Evolutionary conservation across 116 monocot species (phyloP).

Genomic region (Papilionanthe hybrid): DNA sequence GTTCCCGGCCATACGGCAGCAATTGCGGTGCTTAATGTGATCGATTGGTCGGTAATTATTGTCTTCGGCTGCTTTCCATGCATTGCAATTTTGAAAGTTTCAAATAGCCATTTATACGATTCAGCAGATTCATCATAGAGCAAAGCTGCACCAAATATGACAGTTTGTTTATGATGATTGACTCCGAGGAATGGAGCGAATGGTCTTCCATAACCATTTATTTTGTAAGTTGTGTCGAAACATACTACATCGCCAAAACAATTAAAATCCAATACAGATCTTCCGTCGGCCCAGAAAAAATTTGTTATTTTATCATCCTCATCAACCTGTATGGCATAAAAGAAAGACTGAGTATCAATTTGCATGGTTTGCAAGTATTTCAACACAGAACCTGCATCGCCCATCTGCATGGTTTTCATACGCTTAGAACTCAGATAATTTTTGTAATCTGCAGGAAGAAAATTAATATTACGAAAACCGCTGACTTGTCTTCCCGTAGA

Average conservation of each 20-base stretch:
- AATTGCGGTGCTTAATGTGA: constrained; percentile 28
- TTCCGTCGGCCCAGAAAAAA: constrained; percentile 53
- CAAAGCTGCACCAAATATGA: constrained; percentile 46
- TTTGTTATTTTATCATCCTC: constrained; percentile 59
- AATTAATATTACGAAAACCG: constrained; percentile 24
- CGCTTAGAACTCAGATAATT: constrained; percentile 41
- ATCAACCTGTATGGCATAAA: constrained; percentile 52
- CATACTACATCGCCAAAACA: constrained; percentile 57
- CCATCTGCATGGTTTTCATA: constrained; percentile 52
- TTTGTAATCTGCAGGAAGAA: constrained; percentile 44
- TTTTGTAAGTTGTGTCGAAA: constrained; percentile 45
- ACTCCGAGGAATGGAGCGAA: constrained; percentile 46
- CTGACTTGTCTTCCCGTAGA: constrained; percentile 18
- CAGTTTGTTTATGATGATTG: constrained; percentile 57
- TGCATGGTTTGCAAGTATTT: constrained; percentile 58
- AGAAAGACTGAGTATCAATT: constrained; percentile 38
- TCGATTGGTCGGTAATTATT: constrained; percentile 31
- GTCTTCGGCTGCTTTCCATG: constrained; percentile 51
- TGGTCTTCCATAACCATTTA: constrained; percentile 49
- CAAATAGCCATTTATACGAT: constrained; percentile 59
- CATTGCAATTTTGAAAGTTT: constrained; percentile 53
- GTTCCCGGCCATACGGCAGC: constrained; percentile 38
- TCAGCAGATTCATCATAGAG: constrained; percentile 50
- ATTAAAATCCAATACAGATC: constrained; percentile 38
- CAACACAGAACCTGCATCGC: constrained; percentile 46